Evolutionary conservation across 139 green algal species (phyloP), one percentile per base, ranked within the genome.

Genomic region (Edaphochlamys debaryana): DNA sequence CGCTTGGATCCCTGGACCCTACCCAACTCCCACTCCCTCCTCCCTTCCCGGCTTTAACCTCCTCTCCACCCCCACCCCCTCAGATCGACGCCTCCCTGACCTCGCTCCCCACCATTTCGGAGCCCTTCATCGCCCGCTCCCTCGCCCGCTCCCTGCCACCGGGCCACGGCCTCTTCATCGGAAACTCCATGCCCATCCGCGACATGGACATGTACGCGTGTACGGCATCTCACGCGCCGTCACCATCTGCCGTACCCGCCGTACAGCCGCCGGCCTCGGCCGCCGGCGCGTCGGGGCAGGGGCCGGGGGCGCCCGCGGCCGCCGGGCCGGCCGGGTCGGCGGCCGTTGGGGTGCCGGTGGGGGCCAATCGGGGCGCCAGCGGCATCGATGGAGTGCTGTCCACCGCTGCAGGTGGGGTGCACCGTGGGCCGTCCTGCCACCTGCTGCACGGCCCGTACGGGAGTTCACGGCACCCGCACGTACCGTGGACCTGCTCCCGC

Each of bases 151-250:
- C 54, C 15, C 87, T 98, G 45, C 93, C 93, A 0, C 40, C 87
- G 58, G 94, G 93, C 27, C 80, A 94, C 77, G 97, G 87, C 15
- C 83, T 99, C 9, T 99, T 99, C 86, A 82, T 99, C 41, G 98
- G 98, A 32, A 99, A 99, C 89, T 95, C 87, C 81, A 99, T 99
- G 98, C 95, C 98, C 45, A 98, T 99, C 69, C 88, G 98, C 0
- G 98, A 99, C 82, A 94, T 98, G 80, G 97, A 99, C 83, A 98
- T 99, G 94, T 99, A 96, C 84, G 93, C 90, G 0, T 68, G 17
- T 3, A 77, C 58, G 63, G n/a, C n/a, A n/a, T n/a, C n/a, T n/a
- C n/a, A n/a, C n/a, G 38, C 50, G 60, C 60, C 71, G n/a, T n/a
- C n/a, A n/a, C n/a, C n/a, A n/a, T n/a, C n/a, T n/a, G n/a, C n/a